Base-by-base conservation (phyloP, 2,329 filamentous ascomycete species). In the Trichoderma hamatum region DNA sequence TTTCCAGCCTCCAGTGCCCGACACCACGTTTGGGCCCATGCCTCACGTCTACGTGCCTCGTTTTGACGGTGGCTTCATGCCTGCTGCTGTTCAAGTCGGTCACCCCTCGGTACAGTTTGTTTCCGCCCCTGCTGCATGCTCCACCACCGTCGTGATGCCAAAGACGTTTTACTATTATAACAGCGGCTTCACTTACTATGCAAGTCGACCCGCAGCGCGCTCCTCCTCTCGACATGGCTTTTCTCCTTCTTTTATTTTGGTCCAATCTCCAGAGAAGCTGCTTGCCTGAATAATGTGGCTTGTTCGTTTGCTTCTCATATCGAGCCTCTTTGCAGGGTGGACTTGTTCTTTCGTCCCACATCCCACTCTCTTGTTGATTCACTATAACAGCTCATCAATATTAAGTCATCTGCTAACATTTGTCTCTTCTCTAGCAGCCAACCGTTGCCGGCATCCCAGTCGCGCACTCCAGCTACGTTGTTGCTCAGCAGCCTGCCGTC, bases 1-100 rank as follows among this genome's bases (percentile, higher is more conserved):
- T 75, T 89, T 85, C 73, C 85, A 89, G 74, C 88, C 87, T 1
- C 86, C 85, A 32, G 85, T 87, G 19, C 85, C 86, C 3, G 85
- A 88, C 72, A 88, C 86, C 19, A 84, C 84, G 54, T 82, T 83
- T 74, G 88, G 87, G 3, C 83, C 85, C 2, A 85, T 85, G 69
- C 74, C 82, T 32, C 86, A 89, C 71, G 82, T 82, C 24, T 89
- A 88, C 72, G 78, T 85, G 64, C 87, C 88, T 71, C 86, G 85
- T 54, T 81, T 80, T 72, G 86, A 88, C 73, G 76, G 74, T 54
- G 75, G 75, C 32, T 49, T 58, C 67, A 62, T 75, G 51, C 71
- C 71, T 39, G 69, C 75, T 71, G 72, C 76, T 73, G 70, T 74
- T 74, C 76, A 76, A 76, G 77, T 81, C 73, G 75, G 76, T 79